A percentile compares a stretch with the other conserved stretches of the same genome.
Evolutionary conservation across 176 grass and related monocot species (phyloP).

Genomic region (Sorghum bicolor): Sorghum_bicolor_NCBIv3 NC_012878.2:55384001-55384500

Average conservation of each 20-base stretch:
- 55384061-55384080: conserved; percentile 25
- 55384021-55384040: conserved; percentile 13
- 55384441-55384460: neutral
- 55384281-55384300: neutral
- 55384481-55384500: too few relatives aligned
- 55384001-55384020: conserved; percentile 39
- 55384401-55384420: neutral
- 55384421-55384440: too few relatives aligned
- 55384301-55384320: neutral
- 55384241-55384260: neutral
- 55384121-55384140: neutral
- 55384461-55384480: neutral
- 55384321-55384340: too few relatives aligned
- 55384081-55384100: conserved; percentile 21
- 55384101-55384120: conserved; percentile 26
- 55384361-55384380: neutral
- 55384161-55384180: neutral
- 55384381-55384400: neutral
- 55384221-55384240: neutral
- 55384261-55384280: neutral
- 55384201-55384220: neutral
- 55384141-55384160: neutral
- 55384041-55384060: conserved; percentile 31
- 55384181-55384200: neutral
- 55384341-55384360: too few relatives aligned